Conservation (phyloP, 768 basidiomycete genomes). For the Cystobasidium ongulense region DNA sequence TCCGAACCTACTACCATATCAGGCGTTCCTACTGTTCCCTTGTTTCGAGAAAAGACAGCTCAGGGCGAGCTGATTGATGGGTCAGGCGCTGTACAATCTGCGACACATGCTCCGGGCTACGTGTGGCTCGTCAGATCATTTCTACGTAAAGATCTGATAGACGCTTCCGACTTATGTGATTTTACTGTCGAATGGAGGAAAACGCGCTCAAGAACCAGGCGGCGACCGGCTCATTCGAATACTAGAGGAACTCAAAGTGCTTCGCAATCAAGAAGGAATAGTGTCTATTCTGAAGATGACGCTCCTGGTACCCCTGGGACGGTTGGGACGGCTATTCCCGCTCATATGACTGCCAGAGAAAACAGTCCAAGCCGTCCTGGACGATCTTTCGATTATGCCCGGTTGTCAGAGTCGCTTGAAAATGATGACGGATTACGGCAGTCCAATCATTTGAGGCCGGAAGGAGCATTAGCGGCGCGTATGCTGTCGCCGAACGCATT, state of each 20-base stretch:
- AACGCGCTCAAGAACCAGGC: not conserved
- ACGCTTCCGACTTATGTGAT: not conserved
- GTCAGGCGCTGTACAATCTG: not conserved
- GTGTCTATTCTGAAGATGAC: constrained; percentile 1
- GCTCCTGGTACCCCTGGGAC: not conserved
- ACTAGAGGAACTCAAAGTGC: not conserved
- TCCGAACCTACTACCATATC: not conserved
- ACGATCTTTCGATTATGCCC: not conserved
- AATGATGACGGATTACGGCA: not conserved
- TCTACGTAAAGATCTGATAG: constrained; percentile 27
- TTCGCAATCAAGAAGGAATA: not conserved
- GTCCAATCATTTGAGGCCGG: not conserved
- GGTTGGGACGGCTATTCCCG: not conserved
- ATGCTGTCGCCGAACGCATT: not conserved
- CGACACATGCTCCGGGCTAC: constrained; percentile 24
- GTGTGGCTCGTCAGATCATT: constrained; percentile 27
- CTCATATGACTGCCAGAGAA: not conserved
- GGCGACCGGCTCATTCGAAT: not conserved
- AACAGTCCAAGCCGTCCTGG: not conserved
- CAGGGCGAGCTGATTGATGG: not conserved
- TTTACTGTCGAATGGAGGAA: constrained; percentile 31
- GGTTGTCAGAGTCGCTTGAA: not conserved
- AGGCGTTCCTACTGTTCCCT: constrained; percentile 4
- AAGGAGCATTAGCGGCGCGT: not conserved
- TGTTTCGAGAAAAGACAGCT: not conserved